Conservation (phyloP, 257 asterid genomes). For the Rehmannia glutinosa region DNA sequence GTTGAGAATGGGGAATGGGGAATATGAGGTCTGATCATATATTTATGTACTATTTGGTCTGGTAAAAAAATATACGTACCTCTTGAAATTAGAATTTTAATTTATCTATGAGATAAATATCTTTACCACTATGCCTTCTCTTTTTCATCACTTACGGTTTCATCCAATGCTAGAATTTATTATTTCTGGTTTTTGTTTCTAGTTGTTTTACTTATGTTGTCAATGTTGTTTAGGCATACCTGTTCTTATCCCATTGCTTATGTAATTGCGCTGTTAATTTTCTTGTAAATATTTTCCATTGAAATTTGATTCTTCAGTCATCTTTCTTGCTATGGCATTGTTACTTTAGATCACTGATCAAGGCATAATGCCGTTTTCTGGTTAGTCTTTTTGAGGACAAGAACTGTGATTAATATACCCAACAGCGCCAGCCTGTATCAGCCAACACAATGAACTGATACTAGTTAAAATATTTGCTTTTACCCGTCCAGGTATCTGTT, state of each 20-base stretch:
- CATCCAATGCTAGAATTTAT: not conserved
- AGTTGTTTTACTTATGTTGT: slow-evolving; percentile 3
- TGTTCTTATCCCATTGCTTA: not conserved
- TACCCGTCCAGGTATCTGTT: slow-evolving; percentile 64
- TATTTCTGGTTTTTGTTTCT: not conserved
- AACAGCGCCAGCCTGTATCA: not conserved
- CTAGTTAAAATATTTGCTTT: slow-evolving; percentile 4
- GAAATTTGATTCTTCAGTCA: not conserved
- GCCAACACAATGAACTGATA: slow-evolving; percentile 12
- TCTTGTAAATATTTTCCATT: not conserved
- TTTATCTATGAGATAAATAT: not conserved
- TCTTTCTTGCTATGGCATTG: not conserved
- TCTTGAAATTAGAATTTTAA: not conserved
- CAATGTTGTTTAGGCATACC: not conserved
- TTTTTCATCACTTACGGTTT: slow-evolving; percentile 10
- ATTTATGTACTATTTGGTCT: not conserved
- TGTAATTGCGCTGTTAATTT: not conserved
- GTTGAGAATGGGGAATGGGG: not conserved
- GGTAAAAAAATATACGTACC: not conserved
- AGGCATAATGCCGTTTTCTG: not conserved
- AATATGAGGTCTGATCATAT: not conserved
- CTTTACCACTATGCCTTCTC: not conserved
- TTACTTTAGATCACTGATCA: slow-evolving; percentile 3
- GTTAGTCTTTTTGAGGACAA: not conserved
- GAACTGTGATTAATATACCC: not conserved